phyloP scores from a whole-genome alignment of 2,329 filamentous ascomycete species.

The Rhexocercosporidium sp. region DNA sequence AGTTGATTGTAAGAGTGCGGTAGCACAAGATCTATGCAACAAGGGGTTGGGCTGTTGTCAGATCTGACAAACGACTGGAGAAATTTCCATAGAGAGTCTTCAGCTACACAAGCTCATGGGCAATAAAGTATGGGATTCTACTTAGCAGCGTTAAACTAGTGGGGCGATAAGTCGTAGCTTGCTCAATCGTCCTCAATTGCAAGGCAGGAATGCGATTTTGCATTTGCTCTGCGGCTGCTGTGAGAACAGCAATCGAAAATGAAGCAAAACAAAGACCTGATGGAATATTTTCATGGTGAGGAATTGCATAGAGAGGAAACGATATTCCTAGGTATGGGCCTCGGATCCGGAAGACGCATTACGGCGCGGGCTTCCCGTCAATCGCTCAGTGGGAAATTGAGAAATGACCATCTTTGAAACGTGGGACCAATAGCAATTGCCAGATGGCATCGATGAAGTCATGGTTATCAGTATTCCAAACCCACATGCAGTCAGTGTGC shows the following conservation, averaged over 20 bases:
- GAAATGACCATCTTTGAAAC: neutral
- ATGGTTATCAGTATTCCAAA: neutral
- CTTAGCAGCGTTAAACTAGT: neutral
- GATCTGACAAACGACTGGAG: neutral
- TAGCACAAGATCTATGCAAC: constrained; percentile 25
- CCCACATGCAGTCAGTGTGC: too few species aligned
- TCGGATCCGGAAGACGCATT: neutral
- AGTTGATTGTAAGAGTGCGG: constrained; percentile 19
- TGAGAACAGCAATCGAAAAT: neutral
- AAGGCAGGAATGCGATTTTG: neutral
- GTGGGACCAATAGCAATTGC: neutral
- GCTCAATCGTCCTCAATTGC: neutral
- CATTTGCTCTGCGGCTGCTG: neutral
- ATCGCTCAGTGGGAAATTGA: neutral
- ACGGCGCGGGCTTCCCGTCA: neutral
- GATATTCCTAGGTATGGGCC: neutral
- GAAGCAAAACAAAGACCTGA: neutral
- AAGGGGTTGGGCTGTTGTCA: constrained; percentile 11
- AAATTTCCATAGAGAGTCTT: neutral
- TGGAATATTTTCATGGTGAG: too few species aligned
- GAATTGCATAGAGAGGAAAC: neutral
- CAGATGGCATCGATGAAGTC: neutral
- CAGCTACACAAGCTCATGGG: neutral
- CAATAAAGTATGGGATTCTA: neutral
- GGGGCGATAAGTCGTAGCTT: too few species aligned